Evolutionary conservation across 2,329 filamentous ascomycete species (phyloP).

Genomic region (Xylaria digitata): DNA sequence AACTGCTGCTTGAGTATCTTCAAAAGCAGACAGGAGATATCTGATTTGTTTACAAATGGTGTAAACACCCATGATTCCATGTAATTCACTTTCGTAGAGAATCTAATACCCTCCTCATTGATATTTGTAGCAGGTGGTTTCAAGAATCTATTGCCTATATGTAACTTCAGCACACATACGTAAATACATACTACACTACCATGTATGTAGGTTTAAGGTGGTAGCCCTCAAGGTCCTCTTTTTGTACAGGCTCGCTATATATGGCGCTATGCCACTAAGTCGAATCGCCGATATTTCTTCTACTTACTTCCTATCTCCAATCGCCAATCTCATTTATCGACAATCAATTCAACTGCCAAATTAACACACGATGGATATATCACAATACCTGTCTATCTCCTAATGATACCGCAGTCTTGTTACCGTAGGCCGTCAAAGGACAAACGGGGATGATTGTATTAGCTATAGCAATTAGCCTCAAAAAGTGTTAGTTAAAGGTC

Average conservation of each 20-base stretch:
- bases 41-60: no score
- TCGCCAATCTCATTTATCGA: not conserved
- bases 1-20: no score
- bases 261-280: not conserved
- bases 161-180: no score
- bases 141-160: no score
- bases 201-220: not conserved
- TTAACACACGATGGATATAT: not conserved
- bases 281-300: not conserved
- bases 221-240: conserved; percentile 42
- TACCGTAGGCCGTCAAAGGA: not conserved
- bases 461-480: conserved; percentile 18
- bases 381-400: not conserved
- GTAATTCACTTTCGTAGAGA: no score
- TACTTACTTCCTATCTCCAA: not conserved
- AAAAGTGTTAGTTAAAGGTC: not conserved
- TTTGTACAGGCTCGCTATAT: conserved; percentile 33
- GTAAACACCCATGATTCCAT: no score
- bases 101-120: no score
- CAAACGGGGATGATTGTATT: not conserved
- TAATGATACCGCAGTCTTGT: no score
- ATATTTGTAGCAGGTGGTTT: no score
- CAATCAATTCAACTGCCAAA: no score
- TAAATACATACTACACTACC: not conserved
- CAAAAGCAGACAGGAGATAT: no score